phyloP scores from a whole-genome alignment of 768 basidiomycete genomes.

The Macrolepiota albuminosa region DNA sequence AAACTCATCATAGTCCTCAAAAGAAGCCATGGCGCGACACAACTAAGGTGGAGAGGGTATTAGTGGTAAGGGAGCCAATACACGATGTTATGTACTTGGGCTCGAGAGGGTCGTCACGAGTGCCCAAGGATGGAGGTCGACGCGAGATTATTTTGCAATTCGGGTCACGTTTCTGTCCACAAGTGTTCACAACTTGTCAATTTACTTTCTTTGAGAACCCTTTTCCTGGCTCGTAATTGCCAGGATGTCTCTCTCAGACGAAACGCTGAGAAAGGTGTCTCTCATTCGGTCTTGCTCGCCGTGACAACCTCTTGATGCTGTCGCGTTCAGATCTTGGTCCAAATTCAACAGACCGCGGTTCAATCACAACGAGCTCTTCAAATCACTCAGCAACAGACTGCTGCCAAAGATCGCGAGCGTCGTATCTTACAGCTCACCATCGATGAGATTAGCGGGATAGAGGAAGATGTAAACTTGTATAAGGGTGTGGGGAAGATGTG shows the following conservation, averaged over 20 bases:
- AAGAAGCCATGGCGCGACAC: constrained; percentile 35
- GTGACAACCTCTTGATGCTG: constrained; percentile 16
- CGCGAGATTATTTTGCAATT: constrained; percentile 28
- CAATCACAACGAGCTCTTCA: constrained; percentile 79
- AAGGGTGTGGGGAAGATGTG: constrained; percentile 97
- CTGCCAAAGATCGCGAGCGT: constrained; percentile 82
- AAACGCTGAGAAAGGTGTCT: constrained; percentile 55
- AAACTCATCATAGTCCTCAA: constrained; percentile 91
- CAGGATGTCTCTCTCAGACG: constrained; percentile 24
- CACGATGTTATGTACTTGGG: neutral
- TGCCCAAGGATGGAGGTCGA: constrained; percentile 7
- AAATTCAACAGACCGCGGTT: constrained; percentile 89
- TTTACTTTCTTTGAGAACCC: neutral
- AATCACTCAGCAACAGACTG: constrained; percentile 68
- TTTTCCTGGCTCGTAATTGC: neutral
- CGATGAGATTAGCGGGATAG: constrained; percentile 69
- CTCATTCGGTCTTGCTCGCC: constrained; percentile 8
- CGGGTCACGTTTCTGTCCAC: constrained; percentile 18
- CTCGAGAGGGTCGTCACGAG: constrained; percentile 1
- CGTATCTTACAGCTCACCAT: constrained; percentile 88
- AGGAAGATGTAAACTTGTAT: constrained; percentile 77
- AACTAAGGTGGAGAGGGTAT: constrained; percentile 3
- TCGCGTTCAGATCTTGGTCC: constrained; percentile 70
- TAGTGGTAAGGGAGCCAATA: neutral
- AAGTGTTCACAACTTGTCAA: neutral